Base-by-base conservation (phyloP, 2,329 filamentous ascomycete species). In the Didymella segeticola region DNA sequence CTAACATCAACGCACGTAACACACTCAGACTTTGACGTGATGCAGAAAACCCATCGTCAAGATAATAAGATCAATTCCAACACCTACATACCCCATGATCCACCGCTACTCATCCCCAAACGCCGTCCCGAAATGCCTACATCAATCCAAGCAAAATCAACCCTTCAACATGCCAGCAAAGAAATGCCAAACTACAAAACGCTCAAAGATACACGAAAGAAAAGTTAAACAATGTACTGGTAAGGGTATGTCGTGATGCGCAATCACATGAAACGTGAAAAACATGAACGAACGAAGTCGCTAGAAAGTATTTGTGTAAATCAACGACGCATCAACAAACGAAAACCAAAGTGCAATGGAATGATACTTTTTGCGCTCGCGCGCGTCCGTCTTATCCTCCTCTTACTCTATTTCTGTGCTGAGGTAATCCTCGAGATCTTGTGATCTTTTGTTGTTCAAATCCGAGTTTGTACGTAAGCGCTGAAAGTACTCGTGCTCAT, bases 401-500 rank as follows among this genome's bases (percentile, higher is more conserved):
- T 25, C 51, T 41, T 47, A 56, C 30, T 56, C 53, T 42, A 56
- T 56, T 37, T 56, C 53, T 3, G 41, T 46, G 25, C 26, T 51
- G 3, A 56, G 33, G 26, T 56, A 56, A 8, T 56, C 53, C 3
- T 50, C 41, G 4, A 56, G 47, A 31, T 56, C 53, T 11, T 26
- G 9, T n/a, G 53, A 47, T 17, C 42, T 15, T 17, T 46, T 50
- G 23, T 43, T 29, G 30, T 29, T 30, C 20, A 51, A 42, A 11
- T 56, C 53, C 0, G 53, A 56, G 14, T 50, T 47, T 4, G 53
- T 51, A 7, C 47, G 41, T 4, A 41, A 11, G 7, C 47, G 53
- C 25, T 43, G 31, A 19, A 56, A 56, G 12, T 56, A 56, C 12
- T 50, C 53, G 37, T 56, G 53, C 26, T 56, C 53, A 47, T 56